A percentile compares a stretch with the other conserved stretches of the same genome.
Evolutionary conservation across 2,329 filamentous ascomycete species (phyloP).

Genomic region (Paraphaeosphaeria minitans): DNA sequence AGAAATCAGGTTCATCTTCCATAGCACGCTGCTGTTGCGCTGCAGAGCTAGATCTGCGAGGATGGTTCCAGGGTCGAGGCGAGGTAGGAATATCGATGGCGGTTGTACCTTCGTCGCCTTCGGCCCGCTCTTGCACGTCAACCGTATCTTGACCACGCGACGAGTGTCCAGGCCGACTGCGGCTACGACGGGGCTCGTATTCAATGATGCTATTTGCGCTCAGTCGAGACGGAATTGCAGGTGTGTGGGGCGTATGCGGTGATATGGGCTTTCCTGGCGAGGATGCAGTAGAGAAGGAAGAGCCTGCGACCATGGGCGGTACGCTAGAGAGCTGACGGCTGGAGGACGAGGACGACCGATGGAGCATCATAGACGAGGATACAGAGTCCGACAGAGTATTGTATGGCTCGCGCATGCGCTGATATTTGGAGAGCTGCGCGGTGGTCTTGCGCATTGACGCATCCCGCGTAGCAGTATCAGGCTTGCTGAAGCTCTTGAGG

Average conservation of each 20-base stretch:
- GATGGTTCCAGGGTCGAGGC: constrained; percentile 59
- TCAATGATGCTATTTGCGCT: constrained; percentile 87
- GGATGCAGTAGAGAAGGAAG: constrained; percentile 81
- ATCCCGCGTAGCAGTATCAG: constrained; percentile 63
- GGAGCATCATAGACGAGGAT: constrained; percentile 84
- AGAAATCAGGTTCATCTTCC: constrained; percentile 67
- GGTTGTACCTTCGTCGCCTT: constrained; percentile 56
- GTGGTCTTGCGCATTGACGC: constrained; percentile 75
- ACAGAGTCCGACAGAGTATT: constrained; percentile 90
- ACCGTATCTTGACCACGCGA: constrained; percentile 35
- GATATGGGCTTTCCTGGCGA: constrained; percentile 89
- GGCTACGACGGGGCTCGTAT: constrained; percentile 54
- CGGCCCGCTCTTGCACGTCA: constrained; percentile 33
- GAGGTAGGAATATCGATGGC: constrained; percentile 77
- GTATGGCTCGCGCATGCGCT: constrained; percentile 87
- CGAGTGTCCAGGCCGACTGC: constrained; percentile 40
- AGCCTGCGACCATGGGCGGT: constrained; percentile 64
- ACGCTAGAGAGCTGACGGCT: constrained; percentile 73
- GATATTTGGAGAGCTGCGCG: constrained; percentile 82
- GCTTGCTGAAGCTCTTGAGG: constrained; percentile 76
- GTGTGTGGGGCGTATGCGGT: constrained; percentile 88
- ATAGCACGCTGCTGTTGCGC: constrained; percentile 68
- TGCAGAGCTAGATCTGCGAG: constrained; percentile 70
- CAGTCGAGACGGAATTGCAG: constrained; percentile 89
- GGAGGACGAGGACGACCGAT: constrained; percentile 78